These are phyloP conservation scores for Sarcodon aspratus DNA, from an alignment of 768 basidiomycete genomes.

Conservation along the genomic window DNA sequence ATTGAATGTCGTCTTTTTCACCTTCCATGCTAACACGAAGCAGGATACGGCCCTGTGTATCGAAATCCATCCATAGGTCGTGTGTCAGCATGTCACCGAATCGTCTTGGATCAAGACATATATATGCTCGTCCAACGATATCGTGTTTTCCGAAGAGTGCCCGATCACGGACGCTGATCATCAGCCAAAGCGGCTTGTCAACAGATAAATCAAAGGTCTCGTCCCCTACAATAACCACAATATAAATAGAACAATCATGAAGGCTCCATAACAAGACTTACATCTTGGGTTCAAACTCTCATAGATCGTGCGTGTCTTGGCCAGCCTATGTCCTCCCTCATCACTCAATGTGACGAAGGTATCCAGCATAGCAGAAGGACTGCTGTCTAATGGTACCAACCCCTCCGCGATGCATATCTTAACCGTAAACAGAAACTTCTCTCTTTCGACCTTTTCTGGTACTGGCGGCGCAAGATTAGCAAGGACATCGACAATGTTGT, in stretches of 20 bases:
- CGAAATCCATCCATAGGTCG: conserved; percentile 87
- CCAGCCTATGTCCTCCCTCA: conserved; percentile 77
- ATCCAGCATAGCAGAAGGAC: conserved; percentile 71
- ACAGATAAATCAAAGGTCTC: conserved; percentile 95
- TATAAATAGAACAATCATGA: conserved; percentile 3
- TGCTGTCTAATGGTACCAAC: conserved; percentile 66
- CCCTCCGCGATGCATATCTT: conserved; percentile 90
- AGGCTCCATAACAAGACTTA: conserved; percentile 24
- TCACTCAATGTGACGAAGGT: conserved; percentile 94
- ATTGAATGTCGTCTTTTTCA: conserved; percentile 95
- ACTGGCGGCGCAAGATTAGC: conserved; percentile 50
- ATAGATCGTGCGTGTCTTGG: conserved; percentile 94
- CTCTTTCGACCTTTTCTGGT: conserved; percentile 52
- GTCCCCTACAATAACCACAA: conserved; percentile 56
- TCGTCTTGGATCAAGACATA: conserved; percentile 82
- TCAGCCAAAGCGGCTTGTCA: conserved; percentile 90
- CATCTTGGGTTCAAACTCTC: conserved; percentile 86
- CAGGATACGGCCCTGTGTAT: conserved; percentile 75
- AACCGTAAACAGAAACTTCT: conserved; percentile 78
- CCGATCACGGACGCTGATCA: conserved; percentile 89
- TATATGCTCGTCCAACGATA: conserved; percentile 81
- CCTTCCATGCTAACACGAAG: conserved; percentile 96
- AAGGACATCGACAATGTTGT: conserved; percentile 65
- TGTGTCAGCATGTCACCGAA: conserved; percentile 86
- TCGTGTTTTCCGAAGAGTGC: conserved; percentile 89